phyloP scores from a whole-genome alignment of 2,329 filamentous ascomycete genomes.

The Xylariaceae sp. region DNA sequence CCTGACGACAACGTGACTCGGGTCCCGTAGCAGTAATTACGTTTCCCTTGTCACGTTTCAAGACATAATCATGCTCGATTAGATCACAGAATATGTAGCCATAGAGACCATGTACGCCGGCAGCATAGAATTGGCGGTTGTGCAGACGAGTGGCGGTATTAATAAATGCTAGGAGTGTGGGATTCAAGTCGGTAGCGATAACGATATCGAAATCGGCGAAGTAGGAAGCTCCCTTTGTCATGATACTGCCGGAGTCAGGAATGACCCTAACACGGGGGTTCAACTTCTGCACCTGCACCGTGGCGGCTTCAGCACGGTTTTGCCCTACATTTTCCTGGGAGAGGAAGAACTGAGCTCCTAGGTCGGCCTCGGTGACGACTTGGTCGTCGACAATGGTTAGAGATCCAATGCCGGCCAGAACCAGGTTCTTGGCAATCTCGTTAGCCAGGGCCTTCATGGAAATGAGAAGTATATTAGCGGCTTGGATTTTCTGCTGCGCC shows the following conservation, averaged over 20 bases:
- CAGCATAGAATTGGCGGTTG: conserved; percentile 79
- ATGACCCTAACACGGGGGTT: conserved; percentile 82
- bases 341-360: conserved; percentile 80
- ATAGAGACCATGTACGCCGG: conserved; percentile 81
- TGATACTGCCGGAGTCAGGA: conserved; percentile 62
- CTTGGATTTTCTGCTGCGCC: conserved; percentile 87
- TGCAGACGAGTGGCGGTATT: conserved; percentile 81
- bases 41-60: conserved; percentile 80
- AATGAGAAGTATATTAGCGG: conserved; percentile 82
- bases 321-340: conserved; percentile 63
- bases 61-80: conserved; percentile 81
- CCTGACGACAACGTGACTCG: conserved; percentile 72
- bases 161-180: conserved; percentile 67
- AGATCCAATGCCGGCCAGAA: conserved; percentile 85
- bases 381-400: conserved; percentile 83
- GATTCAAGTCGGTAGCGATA: conserved; percentile 82
- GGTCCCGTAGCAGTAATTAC: conserved; percentile 51
- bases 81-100: conserved; percentile 94
- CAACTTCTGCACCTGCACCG: conserved; percentile 70
- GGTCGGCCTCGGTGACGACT: conserved; percentile 67
- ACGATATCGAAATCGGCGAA: conserved; percentile 77
- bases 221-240: conserved; percentile 63
- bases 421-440: conserved; percentile 95
- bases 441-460: conserved; percentile 83
- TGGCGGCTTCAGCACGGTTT: conserved; percentile 79